Conservation (phyloP, 2,329 filamentous ascomycete species). For the Paecilomyces formosus region DNA sequence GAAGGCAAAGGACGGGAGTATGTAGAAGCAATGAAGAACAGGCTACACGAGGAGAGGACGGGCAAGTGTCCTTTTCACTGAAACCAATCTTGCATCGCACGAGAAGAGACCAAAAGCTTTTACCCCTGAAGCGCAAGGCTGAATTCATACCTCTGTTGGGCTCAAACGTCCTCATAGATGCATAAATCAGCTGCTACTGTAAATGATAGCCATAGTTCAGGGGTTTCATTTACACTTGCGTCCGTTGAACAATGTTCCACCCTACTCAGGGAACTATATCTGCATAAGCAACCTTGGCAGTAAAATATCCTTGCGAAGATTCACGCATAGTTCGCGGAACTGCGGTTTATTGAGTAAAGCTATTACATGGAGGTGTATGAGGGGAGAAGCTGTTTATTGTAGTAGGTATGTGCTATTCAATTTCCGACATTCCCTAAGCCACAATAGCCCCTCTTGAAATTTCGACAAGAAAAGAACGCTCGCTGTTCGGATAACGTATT, state of each 20-base stretch:
- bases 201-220: neutral
- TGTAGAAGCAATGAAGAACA: constrained; percentile 33
- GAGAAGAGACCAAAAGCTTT: neutral
- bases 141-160: no score
- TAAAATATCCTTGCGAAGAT: neutral
- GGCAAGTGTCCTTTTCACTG: constrained; percentile 43
- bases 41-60: constrained; percentile 28
- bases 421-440: neutral
- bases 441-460: constrained; percentile 10
- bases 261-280: neutral
- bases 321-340: neutral
- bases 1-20: constrained; percentile 48
- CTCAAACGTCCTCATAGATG: no score
- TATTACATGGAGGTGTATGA: neutral
- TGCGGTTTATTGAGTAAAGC: neutral
- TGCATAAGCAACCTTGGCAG: neutral
- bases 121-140: no score
- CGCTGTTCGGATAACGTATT: constrained; percentile 20
- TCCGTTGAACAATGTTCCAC: neutral
- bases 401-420: constrained; percentile 4
- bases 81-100: neutral
- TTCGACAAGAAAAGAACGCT: constrained; percentile 29
- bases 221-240: neutral
- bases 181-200: no score
- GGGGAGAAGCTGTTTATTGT: neutral